phyloP scores from a whole-genome alignment of 768 basidiomycete species.

The Boletellus ananas region DNA sequence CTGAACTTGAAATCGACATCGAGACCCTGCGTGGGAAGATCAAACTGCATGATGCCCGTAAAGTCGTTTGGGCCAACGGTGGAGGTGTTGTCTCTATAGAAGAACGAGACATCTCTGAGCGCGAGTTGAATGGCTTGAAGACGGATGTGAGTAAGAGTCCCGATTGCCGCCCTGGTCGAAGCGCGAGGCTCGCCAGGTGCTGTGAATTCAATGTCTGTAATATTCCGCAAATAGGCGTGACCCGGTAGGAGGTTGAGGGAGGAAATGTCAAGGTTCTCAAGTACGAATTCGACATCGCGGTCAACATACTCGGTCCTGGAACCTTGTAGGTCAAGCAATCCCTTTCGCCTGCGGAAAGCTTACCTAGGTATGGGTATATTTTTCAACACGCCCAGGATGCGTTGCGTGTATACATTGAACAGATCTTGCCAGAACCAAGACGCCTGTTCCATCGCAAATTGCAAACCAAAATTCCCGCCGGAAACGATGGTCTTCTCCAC shows the following conservation, averaged over 20 bases:
- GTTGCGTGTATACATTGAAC: conserved; percentile 75
- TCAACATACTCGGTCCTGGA: conserved; percentile 70
- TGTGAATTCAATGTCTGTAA: conserved; percentile 58
- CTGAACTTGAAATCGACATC: conserved; percentile 66
- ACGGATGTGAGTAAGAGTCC: conserved; percentile 62
- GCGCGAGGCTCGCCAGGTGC: conserved; percentile 34
- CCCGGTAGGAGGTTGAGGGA: conserved; percentile 65
- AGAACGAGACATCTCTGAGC: conserved; percentile 69
- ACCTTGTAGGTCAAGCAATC: background rate
- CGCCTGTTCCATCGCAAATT: conserved; percentile 55
- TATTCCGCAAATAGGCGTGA: conserved; percentile 67
- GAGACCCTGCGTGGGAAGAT: conserved; percentile 62
- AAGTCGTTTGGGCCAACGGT: conserved; percentile 52
- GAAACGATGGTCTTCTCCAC: conserved; percentile 40
- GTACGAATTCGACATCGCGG: conserved; percentile 62
- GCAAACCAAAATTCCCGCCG: conserved; percentile 40
- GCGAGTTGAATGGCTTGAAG: conserved; percentile 61
- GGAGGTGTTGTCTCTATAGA: conserved; percentile 60
- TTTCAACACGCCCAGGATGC: conserved; percentile 47
- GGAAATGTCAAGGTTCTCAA: conserved; percentile 71
- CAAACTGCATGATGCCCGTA: conserved; percentile 59
- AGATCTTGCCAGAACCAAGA: conserved; percentile 82
- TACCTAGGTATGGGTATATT: conserved; percentile 70
- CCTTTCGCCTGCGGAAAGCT: conserved; percentile 5
- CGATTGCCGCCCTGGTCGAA: conserved; percentile 46